These are phyloP conservation scores for Huiozyma naganishii DNA, from an alignment of 805 yeast genomes.

Conservation along the genomic window DNA sequence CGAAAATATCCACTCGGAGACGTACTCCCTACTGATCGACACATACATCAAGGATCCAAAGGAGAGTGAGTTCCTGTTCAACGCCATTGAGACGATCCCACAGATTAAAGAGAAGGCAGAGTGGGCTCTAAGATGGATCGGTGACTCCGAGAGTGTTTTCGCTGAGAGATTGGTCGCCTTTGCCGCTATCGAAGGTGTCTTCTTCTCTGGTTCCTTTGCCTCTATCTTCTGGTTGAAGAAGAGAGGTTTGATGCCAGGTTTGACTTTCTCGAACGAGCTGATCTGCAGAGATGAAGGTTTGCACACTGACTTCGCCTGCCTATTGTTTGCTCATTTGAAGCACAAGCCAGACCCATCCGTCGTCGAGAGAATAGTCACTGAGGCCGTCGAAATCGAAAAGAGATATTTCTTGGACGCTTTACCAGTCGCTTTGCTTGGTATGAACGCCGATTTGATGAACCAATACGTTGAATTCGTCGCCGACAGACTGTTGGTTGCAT, in stretches of 20 bases:
- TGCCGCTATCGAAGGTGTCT: constrained; percentile 98
- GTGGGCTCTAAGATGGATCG: constrained; percentile 98
- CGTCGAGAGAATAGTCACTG: constrained; percentile 79
- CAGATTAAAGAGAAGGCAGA: constrained; percentile 95
- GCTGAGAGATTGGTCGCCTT: constrained; percentile 96
- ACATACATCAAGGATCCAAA: constrained; percentile 93
- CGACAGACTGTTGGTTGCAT: constrained; percentile 82
- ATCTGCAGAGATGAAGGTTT: constrained; percentile 98
- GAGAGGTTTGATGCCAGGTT: constrained; percentile 98
- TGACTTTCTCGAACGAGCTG: constrained; percentile 94
- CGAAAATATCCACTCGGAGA: constrained; percentile 98
- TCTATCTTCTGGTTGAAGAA: constrained; percentile 98
- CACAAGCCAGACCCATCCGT: constrained; percentile 75
- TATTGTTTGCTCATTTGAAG: constrained; percentile 83
- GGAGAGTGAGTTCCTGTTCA: constrained; percentile 81
- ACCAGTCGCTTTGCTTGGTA: constrained; percentile 87
- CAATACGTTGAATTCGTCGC: constrained; percentile 98
- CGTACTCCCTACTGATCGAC: constrained; percentile 89
- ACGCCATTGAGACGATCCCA: constrained; percentile 94
- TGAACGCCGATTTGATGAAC: constrained; percentile 90
- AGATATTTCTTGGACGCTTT: constrained; percentile 91
- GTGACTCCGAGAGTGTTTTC: constrained; percentile 75
- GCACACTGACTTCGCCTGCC: constrained; percentile 97
- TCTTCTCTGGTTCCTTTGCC: constrained; percentile 97
- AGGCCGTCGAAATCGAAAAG: constrained; percentile 91